Evolutionary conservation across 768 basidiomycete species (phyloP).

Genomic region (Termitomyces eurrhizus): DNA sequence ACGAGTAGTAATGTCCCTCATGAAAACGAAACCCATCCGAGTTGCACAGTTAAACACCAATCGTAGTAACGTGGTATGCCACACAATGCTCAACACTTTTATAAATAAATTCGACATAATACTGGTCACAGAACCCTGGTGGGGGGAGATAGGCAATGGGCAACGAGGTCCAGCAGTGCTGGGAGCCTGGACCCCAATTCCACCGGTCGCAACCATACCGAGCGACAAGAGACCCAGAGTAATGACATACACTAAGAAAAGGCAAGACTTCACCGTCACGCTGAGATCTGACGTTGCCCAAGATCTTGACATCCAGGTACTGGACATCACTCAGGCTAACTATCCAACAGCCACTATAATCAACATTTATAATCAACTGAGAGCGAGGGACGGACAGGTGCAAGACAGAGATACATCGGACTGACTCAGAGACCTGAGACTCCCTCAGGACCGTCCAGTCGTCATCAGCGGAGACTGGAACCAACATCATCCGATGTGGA

Average conservation of each 20-base stretch:
- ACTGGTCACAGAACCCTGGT: no score
- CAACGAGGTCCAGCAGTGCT: background rate
- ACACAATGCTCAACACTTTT: no score
- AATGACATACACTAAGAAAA: background rate
- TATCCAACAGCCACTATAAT: background rate
- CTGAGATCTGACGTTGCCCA: background rate
- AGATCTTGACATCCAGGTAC: conserved; percentile 13
- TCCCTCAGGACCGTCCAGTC: background rate
- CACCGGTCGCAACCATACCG: background rate
- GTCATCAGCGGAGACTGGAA: conserved; percentile 6
- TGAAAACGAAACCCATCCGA: no score
- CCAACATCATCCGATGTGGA: conserved; percentile 4
- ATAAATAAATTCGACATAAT: no score
- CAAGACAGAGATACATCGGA: background rate
- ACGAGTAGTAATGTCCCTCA: no score
- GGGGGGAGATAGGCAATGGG: background rate
- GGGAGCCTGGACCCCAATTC: conserved; percentile 14
- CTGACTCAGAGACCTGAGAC: background rate
- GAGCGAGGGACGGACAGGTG: no score
- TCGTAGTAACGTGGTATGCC: no score
- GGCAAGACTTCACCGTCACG: background rate
- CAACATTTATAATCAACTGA: background rate
- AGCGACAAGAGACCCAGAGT: background rate
- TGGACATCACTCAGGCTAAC: conserved; percentile 13
- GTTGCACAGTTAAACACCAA: no score